Evolutionary conservation across 106 monocot genomes (phyloP), one percentile per base, ranked within the genome.

Genomic region (Cymbidium sinense): DNA sequence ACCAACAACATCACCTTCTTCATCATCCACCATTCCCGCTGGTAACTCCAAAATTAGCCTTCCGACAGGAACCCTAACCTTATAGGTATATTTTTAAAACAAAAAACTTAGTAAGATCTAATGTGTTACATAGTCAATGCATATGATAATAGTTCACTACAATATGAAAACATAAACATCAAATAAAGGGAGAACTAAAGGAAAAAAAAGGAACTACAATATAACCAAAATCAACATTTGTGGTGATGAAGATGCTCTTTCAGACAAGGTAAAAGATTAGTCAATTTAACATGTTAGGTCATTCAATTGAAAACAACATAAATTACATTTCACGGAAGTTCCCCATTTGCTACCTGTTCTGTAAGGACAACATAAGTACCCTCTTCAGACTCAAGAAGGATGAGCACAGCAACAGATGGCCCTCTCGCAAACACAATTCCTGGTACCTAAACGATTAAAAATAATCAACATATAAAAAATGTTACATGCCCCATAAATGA

Each of bases 371-470:
- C 94, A 76, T 89, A 92, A 33, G 77, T 82, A 76, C 86, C 73
- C 29, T 86, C 90, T 75, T 70, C 77, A 11, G 89, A 90, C 70
- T 94, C 90, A 77, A 99, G 82, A 78, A 99, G 80, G 77, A 99
- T 90, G 70, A 99, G 79, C 54, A 99, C 89, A 77, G 92, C 90
- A 86, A 99, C 94, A 80, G 98, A 82, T 58, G 86, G 90, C 64
- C 98, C 98, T 61, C 98, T 85, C 75, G 98, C 84, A 87, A 99
- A 99, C 25, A 99, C 98, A 82, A 99, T 92, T 70, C 98, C 98
- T 86, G 98, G 98, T 87, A 95, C 82, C 98, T 99, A 82, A 74
- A 85, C 34, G 75, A 81, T 81, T 2, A 73, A 39, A 55, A 79
- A 75, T 71, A 67, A 31, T 35, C 41, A 5, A 25, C 44, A 44